Evolutionary conservation across 345 rosid genomes (phyloP).

Genomic region (Eucalyptus victrix): DNA sequence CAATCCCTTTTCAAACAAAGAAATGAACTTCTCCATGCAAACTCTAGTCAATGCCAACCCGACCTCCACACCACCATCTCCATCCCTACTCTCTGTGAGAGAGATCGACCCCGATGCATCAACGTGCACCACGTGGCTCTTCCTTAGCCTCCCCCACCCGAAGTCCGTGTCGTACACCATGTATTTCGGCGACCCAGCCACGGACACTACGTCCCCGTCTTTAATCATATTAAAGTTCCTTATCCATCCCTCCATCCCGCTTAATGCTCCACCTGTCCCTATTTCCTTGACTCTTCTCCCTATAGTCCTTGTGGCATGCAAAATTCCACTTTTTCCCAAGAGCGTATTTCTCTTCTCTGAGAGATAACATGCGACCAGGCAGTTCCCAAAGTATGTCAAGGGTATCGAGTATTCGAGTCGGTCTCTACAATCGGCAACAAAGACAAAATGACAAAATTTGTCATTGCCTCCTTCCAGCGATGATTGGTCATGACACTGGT

Average conservation of each 20-base stretch:
- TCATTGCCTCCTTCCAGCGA: not conserved
- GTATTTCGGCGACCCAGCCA: conserved; percentile 16
- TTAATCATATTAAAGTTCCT: too few relatives aligned
- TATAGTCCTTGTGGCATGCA: conserved; percentile 15
- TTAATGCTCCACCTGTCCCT: not conserved
- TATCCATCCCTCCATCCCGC: conserved; percentile 1
- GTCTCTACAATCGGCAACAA: not conserved
- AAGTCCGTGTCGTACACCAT: conserved; percentile 15
- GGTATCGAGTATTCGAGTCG: not conserved
- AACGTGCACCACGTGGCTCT: conserved; percentile 3
- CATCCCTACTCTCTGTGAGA: conserved; percentile 4
- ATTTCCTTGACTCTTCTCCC: conserved; percentile 6
- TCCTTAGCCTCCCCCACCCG: conserved; percentile 31
- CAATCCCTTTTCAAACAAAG: not conserved
- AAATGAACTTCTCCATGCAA: not conserved
- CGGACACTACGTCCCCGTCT: not conserved
- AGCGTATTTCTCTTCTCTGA: conserved; percentile 1
- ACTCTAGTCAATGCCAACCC: conserved; percentile 2
- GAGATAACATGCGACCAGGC: not conserved
- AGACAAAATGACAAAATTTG: not conserved
- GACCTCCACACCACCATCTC: conserved; percentile 16
- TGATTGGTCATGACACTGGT: not conserved
- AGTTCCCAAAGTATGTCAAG: conserved; percentile 20
- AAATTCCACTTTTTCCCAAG: conserved; percentile 8
- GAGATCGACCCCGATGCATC: not conserved